These are phyloP conservation scores for Nepenthes gracilis DNA, from an alignment of 148 eudicot genomes.

Conservation along the genomic window DNA sequence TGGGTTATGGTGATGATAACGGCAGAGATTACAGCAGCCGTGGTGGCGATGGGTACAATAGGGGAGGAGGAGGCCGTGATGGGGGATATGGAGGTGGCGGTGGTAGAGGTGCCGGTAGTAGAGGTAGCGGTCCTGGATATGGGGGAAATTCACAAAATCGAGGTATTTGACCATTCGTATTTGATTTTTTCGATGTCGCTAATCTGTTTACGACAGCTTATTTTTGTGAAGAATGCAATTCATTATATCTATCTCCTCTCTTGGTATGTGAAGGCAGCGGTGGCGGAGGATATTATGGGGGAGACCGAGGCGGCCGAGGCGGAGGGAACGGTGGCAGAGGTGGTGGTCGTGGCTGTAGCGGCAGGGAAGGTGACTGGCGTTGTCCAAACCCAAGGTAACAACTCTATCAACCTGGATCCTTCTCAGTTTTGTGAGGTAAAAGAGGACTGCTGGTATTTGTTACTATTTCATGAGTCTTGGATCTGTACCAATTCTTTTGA, in stretches of 20 bases:
- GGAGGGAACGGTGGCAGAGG: conserved; percentile 28
- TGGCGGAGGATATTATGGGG: conserved; percentile 19
- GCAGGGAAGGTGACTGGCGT: conserved; percentile 91
- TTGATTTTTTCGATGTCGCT: not conserved
- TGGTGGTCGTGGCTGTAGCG: conserved; percentile 65
- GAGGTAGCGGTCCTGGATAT: conserved; percentile 35
- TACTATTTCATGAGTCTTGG: too few relatives aligned
- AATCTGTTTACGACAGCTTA: not conserved
- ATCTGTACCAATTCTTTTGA: too few relatives aligned
- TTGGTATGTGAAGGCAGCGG: conserved; percentile 16
- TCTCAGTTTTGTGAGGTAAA: not conserved
- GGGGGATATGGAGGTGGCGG: conserved; percentile 17
- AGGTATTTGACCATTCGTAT: conserved; percentile 9
- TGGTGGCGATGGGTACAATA: conserved; percentile 11
- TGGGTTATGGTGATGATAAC: conserved; percentile 7
- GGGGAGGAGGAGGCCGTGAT: conserved; percentile 18
- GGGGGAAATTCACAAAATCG: conserved; percentile 37
- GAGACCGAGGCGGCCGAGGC: conserved; percentile 7
- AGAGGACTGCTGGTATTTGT: not conserved
- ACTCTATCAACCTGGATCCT: not conserved
- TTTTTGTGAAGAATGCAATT: not conserved
- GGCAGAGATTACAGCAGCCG: conserved; percentile 7
- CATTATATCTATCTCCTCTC: not conserved
- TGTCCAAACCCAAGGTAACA: conserved; percentile 80
- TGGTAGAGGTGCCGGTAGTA: conserved; percentile 13